These are phyloP conservation scores for Clonostachys rosea DNA, from an alignment of 2,329 filamentous ascomycete species.

Conservation along the genomic window DNA sequence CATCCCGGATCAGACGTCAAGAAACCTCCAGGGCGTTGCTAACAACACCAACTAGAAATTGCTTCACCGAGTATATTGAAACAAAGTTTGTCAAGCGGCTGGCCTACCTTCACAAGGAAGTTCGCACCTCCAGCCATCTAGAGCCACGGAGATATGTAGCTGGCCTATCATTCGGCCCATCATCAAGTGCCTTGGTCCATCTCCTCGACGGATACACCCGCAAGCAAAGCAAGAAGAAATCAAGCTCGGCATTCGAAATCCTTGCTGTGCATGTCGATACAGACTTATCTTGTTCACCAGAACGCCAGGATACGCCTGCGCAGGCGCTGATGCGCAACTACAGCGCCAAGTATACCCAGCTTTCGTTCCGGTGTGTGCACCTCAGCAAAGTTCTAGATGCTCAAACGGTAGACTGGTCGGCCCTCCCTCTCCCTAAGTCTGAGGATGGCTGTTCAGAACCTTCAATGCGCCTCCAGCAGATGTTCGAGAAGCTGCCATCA, in stretches of 20 bases:
- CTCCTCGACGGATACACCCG: constrained; percentile 51
- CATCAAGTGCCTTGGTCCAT: constrained; percentile 73
- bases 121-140: constrained; percentile 24
- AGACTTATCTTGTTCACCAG: constrained; percentile 13
- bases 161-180: constrained; percentile 78
- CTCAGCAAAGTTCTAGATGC: constrained; percentile 58
- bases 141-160: constrained; percentile 54
- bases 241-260: constrained; percentile 65
- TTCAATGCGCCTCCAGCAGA: constrained; percentile 40
- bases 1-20: background rate
- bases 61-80: constrained; percentile 73
- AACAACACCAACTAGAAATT: constrained; percentile 31
- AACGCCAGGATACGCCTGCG: constrained; percentile 16
- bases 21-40: background rate
- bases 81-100: constrained; percentile 77
- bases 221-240: constrained; percentile 63
- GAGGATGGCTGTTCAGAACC: constrained; percentile 7
- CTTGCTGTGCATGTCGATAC: constrained; percentile 52
- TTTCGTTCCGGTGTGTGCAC: constrained; percentile 57
- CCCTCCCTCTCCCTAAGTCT: constrained; percentile 23
- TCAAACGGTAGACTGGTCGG: constrained; percentile 47
- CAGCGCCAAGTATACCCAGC: constrained; percentile 57
- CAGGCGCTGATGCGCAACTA: constrained; percentile 45
- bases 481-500: constrained; percentile 62
- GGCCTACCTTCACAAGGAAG: constrained; percentile 44